Conservation (phyloP, 352 stramenopile species). For the Pythium aristosporum region DNA sequence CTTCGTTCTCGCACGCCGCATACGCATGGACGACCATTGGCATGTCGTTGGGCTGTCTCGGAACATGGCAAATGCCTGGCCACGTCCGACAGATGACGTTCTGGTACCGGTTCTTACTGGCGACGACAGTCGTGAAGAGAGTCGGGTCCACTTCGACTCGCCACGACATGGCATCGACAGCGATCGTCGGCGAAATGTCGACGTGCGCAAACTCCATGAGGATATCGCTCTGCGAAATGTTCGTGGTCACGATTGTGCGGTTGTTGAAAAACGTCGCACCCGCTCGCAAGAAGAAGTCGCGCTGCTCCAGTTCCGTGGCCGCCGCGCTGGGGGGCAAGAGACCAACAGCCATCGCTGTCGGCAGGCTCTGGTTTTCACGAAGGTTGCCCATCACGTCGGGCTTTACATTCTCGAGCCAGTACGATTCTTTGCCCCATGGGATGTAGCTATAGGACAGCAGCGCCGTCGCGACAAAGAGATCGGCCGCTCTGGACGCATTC, state of each 20-base stretch:
- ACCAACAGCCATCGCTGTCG: background rate
- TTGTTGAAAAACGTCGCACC: background rate
- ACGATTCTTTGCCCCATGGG: background rate
- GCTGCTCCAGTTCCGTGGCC: background rate
- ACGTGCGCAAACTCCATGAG: conserved; percentile 1
- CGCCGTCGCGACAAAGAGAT: background rate
- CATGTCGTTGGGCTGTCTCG: background rate
- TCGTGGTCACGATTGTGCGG: background rate
- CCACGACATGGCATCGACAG: background rate
- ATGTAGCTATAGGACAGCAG: background rate
- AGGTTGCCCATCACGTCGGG: background rate
- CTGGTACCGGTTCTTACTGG: background rate
- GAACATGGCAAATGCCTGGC: no score
- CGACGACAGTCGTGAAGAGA: background rate
- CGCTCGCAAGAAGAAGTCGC: background rate
- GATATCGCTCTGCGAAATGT: background rate
- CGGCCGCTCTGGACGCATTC: background rate
- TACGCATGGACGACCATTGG: background rate
- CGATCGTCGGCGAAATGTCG: background rate
- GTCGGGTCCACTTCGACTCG: background rate
- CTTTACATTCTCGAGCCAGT: background rate
- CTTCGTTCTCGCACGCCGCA: background rate
- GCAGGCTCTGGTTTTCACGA: background rate
- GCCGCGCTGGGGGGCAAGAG: background rate
- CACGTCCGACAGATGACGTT: no score